Evolutionary conservation across 2,329 filamentous ascomycete genomes (phyloP).

Genomic region (Cladosporium sp.): DNA sequence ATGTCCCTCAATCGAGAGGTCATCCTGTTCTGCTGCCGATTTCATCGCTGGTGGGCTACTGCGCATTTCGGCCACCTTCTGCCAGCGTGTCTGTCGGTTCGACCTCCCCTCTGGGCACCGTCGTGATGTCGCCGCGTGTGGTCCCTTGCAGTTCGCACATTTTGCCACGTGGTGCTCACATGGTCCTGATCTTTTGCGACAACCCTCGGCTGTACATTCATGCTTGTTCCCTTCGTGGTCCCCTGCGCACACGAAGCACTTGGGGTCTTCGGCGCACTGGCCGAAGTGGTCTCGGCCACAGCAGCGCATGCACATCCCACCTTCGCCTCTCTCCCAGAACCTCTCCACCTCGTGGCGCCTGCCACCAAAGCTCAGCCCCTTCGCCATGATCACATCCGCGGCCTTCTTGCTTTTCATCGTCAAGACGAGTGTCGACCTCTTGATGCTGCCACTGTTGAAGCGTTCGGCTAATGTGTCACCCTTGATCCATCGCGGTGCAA

Average conservation of each 20-base stretch:
- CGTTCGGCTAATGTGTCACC: background rate
- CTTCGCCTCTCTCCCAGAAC: background rate
- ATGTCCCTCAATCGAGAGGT: no score
- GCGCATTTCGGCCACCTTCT: background rate
- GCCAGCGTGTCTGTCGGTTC: background rate
- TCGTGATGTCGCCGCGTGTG: background rate
- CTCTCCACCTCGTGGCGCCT: background rate
- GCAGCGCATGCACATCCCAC: background rate
- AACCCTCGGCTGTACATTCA: background rate
- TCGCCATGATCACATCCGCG: background rate
- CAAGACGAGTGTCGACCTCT: constrained; percentile 8
- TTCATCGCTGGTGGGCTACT: background rate
- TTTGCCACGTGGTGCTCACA: background rate
- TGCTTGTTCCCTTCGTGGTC: background rate
- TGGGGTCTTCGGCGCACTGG: background rate
- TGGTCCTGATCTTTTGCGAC: background rate
- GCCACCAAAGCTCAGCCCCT: background rate
- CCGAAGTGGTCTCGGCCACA: constrained; percentile 2
- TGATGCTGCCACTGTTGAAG: no score
- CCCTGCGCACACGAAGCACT: background rate
- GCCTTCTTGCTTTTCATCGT: constrained; percentile 1
- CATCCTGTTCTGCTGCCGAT: no score
- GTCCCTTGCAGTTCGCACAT: background rate
- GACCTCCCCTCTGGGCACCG: background rate
- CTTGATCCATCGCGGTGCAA: background rate